Percentiles rank a stretch among this genome's conserved stretches.
These are phyloP conservation scores for Lavandula angustifolia DNA, from an alignment of 257 asterid genomes.

Conservation along the genomic window DNA sequence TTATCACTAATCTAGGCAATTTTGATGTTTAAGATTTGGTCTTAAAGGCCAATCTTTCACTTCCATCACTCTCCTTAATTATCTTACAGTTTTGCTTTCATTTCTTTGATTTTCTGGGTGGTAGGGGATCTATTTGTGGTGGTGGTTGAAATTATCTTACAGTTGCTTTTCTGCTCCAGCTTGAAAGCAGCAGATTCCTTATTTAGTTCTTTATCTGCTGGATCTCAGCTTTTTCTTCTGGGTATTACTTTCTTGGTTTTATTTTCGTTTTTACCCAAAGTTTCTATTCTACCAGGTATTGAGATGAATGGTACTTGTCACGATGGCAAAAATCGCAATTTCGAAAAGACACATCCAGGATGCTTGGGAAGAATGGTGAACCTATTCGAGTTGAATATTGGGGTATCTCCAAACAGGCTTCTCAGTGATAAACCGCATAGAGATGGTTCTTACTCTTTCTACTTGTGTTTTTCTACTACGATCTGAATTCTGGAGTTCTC, in stretches of 20 bases:
- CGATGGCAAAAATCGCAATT: conserved; percentile 39
- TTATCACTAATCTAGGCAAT: not conserved
- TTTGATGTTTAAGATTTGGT: conserved; percentile 18
- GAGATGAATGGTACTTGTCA: conserved; percentile 76
- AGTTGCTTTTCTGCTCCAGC: conserved; percentile 16
- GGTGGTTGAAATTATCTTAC: conserved; percentile 17
- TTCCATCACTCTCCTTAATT: conserved; percentile 4
- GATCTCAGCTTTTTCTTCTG: conserved; percentile 29
- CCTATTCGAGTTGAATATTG: conserved; percentile 73
- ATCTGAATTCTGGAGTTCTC: conserved; percentile 13
- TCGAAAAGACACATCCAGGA: conserved; percentile 66
- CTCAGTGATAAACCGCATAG: conserved; percentile 77
- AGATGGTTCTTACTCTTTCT: conserved; percentile 53
- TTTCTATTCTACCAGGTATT: conserved; percentile 43
- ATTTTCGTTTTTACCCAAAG: conserved; percentile 9
- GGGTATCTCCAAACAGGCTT: conserved; percentile 62
- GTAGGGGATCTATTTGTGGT: not conserved
- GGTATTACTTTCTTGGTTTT: conserved; percentile 11
- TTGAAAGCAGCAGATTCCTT: conserved; percentile 24
- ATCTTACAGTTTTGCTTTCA: not conserved
- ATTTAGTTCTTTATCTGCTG: conserved; percentile 10
- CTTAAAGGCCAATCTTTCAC: conserved; percentile 1
- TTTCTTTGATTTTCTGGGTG: conserved; percentile 9
- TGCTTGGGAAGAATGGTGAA: conserved; percentile 94
- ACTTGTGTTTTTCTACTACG: not conserved